Evolutionary conservation across 306 rosid species (phyloP), one percentile per base, ranked within the genome.

Genomic region (Fragaria nilgerrensis): DNA sequence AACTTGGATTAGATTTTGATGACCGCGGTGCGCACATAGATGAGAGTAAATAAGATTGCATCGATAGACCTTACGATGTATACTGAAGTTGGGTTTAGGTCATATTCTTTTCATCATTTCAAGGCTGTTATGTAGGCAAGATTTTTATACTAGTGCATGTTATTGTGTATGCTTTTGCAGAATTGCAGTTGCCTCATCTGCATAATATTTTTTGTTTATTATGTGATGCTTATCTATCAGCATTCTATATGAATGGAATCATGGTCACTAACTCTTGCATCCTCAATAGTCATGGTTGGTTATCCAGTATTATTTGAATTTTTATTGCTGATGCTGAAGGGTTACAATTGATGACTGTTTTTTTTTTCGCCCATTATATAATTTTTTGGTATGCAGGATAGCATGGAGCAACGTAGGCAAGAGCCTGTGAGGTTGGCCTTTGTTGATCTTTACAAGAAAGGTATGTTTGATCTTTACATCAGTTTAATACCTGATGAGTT

Each of bases 351-450:
- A 43, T 72, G 59, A 62, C 49, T 58, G 55, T 15, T 49, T 16
- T 48, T 16, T 48, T 49, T 50, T 82, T 62, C 11, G 7, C 29
- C 62, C 20, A 69, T 71, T 67, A 74, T 29, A 70, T 73, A 85
- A 68, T 10, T 53, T 80, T 75, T 10, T 25, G 72, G 76, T 41
- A 17, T 83, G 83, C 91, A 95, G 98, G 99, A 95, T 83, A 92
- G 98, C 81, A 89, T 92, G 99, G 99, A 95, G 78, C 92, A 90
- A 80, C 90, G 98, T 3, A 81, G 96, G 82, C 94, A 62, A 86
- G 99, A 95, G 75, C 81, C 81, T 95, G 59, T 85, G 97, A 32
- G 36, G 36, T 32, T 32, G 36, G 36, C 36, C 36, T 32, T 32
- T 32, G 36, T 32, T 32, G 36, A 32, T 32, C 36, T 32, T 32